Evolutionary conservation across 129 eudicot species (phyloP).

Genomic region (Lactuca sativa): DNA sequence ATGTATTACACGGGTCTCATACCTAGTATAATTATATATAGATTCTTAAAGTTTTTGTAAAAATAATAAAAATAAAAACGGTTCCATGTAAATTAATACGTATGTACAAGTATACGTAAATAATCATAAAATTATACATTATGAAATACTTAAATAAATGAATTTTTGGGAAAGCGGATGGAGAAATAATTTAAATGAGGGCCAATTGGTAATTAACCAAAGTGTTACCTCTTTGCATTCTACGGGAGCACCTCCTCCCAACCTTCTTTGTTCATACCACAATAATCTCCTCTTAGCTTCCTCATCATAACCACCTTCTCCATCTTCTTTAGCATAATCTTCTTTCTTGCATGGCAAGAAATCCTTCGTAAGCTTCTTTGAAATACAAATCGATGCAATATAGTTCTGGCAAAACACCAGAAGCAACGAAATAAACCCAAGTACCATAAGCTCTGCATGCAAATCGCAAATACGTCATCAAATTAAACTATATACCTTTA

Average conservation of each 20-base stretch:
- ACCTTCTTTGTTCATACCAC: conserved; percentile 65
- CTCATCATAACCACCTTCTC: conserved; percentile 23
- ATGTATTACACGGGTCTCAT: too few relatives aligned
- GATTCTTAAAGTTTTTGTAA: background rate
- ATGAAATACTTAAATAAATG: too few relatives aligned
- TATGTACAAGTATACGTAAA: too few relatives aligned
- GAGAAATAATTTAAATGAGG: too few relatives aligned
- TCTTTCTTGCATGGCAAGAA: conserved; percentile 70
- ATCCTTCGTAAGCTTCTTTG: conserved; percentile 47
- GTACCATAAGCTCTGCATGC: conserved; percentile 87
- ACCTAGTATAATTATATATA: too few relatives aligned
- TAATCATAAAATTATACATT: too few relatives aligned
- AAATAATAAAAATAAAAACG: background rate
- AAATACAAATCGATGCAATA: conserved; percentile 65
- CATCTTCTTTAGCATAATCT: conserved; percentile 1
- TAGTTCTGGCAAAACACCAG: conserved; percentile 75
- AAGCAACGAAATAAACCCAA: conserved; percentile 86
- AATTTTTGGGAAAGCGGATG: too few relatives aligned
- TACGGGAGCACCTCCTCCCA: conserved; percentile 45
- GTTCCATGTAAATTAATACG: too few relatives aligned
- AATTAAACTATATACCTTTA: background rate
- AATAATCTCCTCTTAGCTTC: conserved; percentile 51
- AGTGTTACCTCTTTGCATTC: conserved; percentile 50
- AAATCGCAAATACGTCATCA: background rate
- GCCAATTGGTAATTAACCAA: background rate